Percentiles rank a stretch among this genome's conserved stretches.
Evolutionary conservation across 1,284 basidiomycete species (phyloP).

Genomic region (Sanghuangporus weigelae): DNA sequence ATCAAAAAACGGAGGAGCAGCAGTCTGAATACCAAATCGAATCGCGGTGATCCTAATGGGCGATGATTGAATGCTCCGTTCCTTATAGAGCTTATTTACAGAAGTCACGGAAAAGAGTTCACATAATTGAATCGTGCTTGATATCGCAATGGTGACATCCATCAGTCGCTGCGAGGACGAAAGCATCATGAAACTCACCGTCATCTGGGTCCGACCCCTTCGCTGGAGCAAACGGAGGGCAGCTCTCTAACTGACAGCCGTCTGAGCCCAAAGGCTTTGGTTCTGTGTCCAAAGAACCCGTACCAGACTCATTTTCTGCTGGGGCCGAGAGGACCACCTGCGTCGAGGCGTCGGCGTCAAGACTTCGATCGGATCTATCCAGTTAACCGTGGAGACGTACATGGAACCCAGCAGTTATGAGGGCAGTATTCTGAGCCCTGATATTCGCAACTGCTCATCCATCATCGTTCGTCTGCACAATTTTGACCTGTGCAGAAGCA

Average conservation of each 20-base stretch:
- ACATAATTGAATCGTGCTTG: slow-evolving; percentile 20
- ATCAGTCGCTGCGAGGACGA: neutral
- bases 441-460: slow-evolving; percentile 49
- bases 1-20: slow-evolving; percentile 38
- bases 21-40: slow-evolving; percentile 43
- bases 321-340: slow-evolving; percentile 40
- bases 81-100: neutral
- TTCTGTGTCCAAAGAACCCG: slow-evolving; percentile 31
- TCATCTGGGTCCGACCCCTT: slow-evolving; percentile 39
- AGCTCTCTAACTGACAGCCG: slow-evolving; percentile 39
- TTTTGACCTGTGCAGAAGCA: slow-evolving; percentile 7
- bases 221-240: slow-evolving; percentile 38
- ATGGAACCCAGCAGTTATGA: slow-evolving; percentile 35
- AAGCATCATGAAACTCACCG: slow-evolving; percentile 27
- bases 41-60: slow-evolving; percentile 36
- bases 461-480: slow-evolving; percentile 43
- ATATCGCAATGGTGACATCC: neutral
- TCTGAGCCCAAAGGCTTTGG: slow-evolving; percentile 27
- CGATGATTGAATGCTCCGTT: neutral
- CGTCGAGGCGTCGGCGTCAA: neutral
- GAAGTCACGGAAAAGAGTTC: slow-evolving; percentile 18
- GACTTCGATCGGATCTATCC: neutral
- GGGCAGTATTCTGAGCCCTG: slow-evolving; percentile 38
- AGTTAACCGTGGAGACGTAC: slow-evolving; percentile 26
- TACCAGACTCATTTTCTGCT: slow-evolving; percentile 39